Evolutionary conservation across 2,329 filamentous ascomycete species (phyloP), one percentile per base, ranked within the genome.

Genomic region (Huntiella bhutanensis): DNA sequence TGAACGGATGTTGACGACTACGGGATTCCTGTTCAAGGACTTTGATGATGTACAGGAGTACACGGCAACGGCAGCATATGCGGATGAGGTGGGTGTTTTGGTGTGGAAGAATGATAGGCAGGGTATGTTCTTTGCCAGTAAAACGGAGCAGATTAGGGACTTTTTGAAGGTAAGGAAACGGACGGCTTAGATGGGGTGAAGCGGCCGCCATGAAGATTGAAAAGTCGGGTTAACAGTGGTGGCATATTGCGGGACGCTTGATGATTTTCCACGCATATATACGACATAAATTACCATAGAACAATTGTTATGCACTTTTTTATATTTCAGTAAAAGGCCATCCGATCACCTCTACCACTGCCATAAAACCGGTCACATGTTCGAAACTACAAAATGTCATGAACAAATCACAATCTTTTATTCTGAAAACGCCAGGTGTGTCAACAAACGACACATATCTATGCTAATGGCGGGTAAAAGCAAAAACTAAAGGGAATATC

Each of bases 41-140:
- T 94, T 96, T 57, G 75, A 77, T 38, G 77, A 70, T 32, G 64
- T 69, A 44, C 71, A 71, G 47, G 82, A 87, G 58, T 91, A 84
- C 57, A 67, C 73, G 43, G 77, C 73, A 39, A 73, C 84, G 8
- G 70, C 75, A 4, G 73, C 74, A 49, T 91, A 95, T 61, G 88
- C 91, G 0, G 80, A 88, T 54, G 85, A 92, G 58, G 77, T 95
- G 51, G 91, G 91, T 12, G 87, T 98, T 28, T 60, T 95, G 56
- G 73, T 82, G 3, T 96, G 88, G 85, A 80, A 78, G 57, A 91
- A 78, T 54, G 82, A 93, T 57, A 66, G 68, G 46, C 80, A 77
- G 59, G 73, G 79, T 51, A 80, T 82, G 68, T 94, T 98, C 62
- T 98, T 98, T 59, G 86, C 92, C 5, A 92, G 76, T 49, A 80